Percentiles rank a stretch among this genome's conserved stretches.
These are phyloP conservation scores for Hypoxylon fuscum DNA, from an alignment of 495 filamentous ascomycete genomes.

Conservation along the genomic window DNA sequence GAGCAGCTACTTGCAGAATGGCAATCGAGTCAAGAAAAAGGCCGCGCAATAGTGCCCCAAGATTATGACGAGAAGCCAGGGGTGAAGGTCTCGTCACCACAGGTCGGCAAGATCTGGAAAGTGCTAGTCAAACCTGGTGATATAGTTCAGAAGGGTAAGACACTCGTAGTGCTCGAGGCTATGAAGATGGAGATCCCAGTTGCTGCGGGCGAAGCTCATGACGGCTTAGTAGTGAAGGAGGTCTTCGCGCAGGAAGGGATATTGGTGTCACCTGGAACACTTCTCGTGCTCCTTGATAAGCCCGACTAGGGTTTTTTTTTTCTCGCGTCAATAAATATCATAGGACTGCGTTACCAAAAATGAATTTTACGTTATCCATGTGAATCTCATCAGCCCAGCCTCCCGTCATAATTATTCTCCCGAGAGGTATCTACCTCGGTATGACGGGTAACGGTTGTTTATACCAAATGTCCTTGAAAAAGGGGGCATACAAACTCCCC, in stretches of 20 bases:
- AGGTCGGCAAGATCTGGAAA: conserved; percentile 64
- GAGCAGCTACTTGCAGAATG: conserved; percentile 50
- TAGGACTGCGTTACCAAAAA: no score
- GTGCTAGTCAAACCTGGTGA: conserved; percentile 57
- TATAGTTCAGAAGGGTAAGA: conserved; percentile 44
- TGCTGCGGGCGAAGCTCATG: conserved; percentile 19
- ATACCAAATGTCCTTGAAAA: no score
- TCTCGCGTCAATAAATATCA: no score
- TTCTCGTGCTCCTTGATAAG: conserved; percentile 40
- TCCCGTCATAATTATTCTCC: no score
- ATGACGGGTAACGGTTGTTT: no score
- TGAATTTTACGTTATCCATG: no score
- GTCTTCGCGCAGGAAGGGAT: conserved; percentile 24
- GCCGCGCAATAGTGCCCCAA: conserved; percentile 18
- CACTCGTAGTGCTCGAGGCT: conserved; percentile 59
- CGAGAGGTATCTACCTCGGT: no score
- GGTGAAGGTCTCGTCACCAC: conserved; percentile 57
- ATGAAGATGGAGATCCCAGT: conserved; percentile 65
- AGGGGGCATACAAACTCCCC: no score
- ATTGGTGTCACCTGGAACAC: conserved; percentile 24
- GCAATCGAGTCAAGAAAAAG: conserved; percentile 55
- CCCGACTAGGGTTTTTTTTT: no score
- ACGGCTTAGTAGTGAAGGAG: conserved; percentile 24
- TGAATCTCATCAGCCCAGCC: no score
- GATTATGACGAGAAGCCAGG: conserved; percentile 3